Evolutionary conservation across 257 asterid genomes (phyloP), one percentile per base, ranked within the genome.

Genomic region (Verbena officinalis): DNA sequence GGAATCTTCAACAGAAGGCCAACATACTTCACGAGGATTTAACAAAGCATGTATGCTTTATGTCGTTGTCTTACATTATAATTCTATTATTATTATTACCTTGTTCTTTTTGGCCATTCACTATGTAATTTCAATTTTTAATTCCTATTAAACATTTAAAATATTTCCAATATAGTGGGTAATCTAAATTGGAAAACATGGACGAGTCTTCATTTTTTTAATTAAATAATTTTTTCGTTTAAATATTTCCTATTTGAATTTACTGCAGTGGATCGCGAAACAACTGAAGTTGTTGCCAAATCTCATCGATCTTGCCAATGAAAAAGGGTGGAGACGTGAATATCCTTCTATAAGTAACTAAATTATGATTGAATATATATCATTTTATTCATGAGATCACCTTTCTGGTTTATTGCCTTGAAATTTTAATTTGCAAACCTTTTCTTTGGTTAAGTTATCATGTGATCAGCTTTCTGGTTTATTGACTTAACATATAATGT

Each of bases 241-340:
- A 42, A 33, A 53, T 40, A 66, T 68, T 67, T 16, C 73, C 53
- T 54, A 53, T 27, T 67, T 62, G 50, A 48, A 15, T 68, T 23
- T 34, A 38, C 69, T 30, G 70, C 87, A 93, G 98, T 56, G 88
- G 88, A 87, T 93, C 86, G 56, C 17, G 34, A 80, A 77, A 78
- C 89, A 93, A 73, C 81, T 90, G 81, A 55, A 23, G 50, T 42
- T 70, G 71, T 56, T 87, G 88, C 71, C 60, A 55, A 58, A 24
- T 14, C 85, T 43, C 67, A 83, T 81, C 22, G 85, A 83, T 11
- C 81, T 31, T 11, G 91, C 96, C 70, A 84, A 85, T 70, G 98
- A 85, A 76, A 87, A 89, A 84, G 98, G 98, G 61, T 77, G 94
- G 87, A 87, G 93, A 69, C 63, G 75, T 3, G 80, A 85, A 90